phyloP scores from a whole-genome alignment of 2,329 filamentous ascomycete species.

The Trichoderma afroharzianum region DNA sequence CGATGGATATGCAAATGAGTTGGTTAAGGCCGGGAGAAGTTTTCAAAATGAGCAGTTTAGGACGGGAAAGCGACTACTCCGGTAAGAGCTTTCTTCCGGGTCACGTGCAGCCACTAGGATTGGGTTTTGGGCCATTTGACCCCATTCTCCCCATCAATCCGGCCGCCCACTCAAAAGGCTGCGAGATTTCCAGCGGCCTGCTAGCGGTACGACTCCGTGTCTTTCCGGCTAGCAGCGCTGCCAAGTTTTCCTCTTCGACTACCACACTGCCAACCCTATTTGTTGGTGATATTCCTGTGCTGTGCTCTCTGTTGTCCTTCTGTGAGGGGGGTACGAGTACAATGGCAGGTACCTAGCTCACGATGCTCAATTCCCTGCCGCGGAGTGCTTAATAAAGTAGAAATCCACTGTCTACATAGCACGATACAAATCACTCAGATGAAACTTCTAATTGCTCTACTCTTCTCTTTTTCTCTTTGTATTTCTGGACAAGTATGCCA shows the following conservation, averaged over 20 bases:
- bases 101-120: slow-evolving; percentile 34
- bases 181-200: slow-evolving; percentile 10
- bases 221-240: slow-evolving; percentile 9
- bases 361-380: background rate
- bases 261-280: background rate
- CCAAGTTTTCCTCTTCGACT: background rate
- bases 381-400: too few relatives aligned
- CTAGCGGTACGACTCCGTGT: background rate
- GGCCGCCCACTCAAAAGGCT: background rate
- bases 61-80: slow-evolving; percentile 40
- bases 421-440: too few relatives aligned
- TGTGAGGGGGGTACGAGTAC: background rate
- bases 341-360: background rate
- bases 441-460: background rate
- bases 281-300: background rate
- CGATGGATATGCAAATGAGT: slow-evolving; percentile 57
- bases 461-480: background rate
- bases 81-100: slow-evolving; percentile 41
- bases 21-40: slow-evolving; percentile 47
- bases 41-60: slow-evolving; percentile 49
- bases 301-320: background rate
- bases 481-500: background rate
- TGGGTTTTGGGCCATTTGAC: background rate
- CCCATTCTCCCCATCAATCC: slow-evolving; percentile 4
- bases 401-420: too few relatives aligned